Evolutionary conservation across 192 early-diverging fungal genomes (phyloP).

Genomic region (Umbelopsis vinacea): DNA sequence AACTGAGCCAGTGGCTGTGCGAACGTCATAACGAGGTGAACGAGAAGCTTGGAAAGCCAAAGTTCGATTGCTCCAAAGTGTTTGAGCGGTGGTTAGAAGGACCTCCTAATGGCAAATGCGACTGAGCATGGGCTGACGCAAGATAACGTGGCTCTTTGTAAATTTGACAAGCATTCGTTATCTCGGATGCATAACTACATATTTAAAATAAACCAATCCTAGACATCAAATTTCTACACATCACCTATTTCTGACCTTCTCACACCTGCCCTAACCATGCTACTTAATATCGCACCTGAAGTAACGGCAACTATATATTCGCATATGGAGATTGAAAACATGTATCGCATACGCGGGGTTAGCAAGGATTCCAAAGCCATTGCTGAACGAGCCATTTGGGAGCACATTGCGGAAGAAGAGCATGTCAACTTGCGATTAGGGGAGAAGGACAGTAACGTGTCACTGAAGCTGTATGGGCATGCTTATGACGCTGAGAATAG

Average conservation of each 20-base stretch:
- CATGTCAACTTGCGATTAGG: conserved; percentile 25
- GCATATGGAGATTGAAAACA: conserved; percentile 24
- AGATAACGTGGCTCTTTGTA: background rate
- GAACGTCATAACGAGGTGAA: conserved; percentile 96
- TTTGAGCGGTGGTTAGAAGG: conserved; percentile 93
- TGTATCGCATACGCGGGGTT: conserved; percentile 26
- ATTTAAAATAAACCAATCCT: background rate
- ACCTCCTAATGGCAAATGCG: conserved; percentile 74
- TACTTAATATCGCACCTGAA: conserved; percentile 30
- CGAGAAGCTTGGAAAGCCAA: conserved; percentile 79
- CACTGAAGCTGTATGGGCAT: conserved; percentile 9
- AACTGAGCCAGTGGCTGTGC: conserved; percentile 89
- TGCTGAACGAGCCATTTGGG: conserved; percentile 13
- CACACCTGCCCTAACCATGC: background rate
- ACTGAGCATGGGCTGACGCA: conserved; percentile 32
- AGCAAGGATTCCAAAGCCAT: conserved; percentile 1
- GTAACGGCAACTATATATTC: conserved; percentile 28
- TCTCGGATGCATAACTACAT: background rate
- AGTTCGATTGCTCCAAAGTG: conserved; percentile 93
- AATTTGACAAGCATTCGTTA: background rate
- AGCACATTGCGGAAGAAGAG: conserved; percentile 19
- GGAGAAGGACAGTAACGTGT: background rate
- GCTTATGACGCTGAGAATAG: conserved; percentile 25
- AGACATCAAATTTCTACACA: background rate
- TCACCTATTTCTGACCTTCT: background rate